These are phyloP conservation scores for Elsinoe fawcettii DNA, from an alignment of 2,329 filamentous ascomycete species.

Conservation along the genomic window DNA sequence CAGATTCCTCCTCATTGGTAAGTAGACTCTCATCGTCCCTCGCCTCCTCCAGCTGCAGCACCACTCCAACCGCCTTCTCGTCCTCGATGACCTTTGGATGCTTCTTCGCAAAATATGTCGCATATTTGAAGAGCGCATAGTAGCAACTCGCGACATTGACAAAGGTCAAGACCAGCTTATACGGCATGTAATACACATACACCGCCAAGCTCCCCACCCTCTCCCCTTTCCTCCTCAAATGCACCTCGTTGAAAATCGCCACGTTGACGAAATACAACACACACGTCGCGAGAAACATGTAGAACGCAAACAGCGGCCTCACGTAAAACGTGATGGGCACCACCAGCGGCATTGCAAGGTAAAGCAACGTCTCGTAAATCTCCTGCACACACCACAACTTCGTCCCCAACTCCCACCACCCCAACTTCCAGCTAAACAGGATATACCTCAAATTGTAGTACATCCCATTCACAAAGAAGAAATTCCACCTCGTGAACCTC, in stretches of 20 bases:
- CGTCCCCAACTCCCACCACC: conserved; percentile 43
- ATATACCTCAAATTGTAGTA: conserved; percentile 44
- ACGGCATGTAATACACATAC: conserved; percentile 38
- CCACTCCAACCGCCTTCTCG: conserved; percentile 31
- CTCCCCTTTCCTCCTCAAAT: conserved; percentile 40
- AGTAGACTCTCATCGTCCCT: background rate
- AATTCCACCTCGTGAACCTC: conserved; percentile 46
- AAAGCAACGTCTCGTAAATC: conserved; percentile 42
- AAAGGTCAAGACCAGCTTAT: conserved; percentile 39
- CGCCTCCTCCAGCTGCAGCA: conserved; percentile 18
- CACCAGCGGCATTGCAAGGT: conserved; percentile 40
- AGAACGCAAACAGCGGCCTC: conserved; percentile 35
- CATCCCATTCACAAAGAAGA: conserved; percentile 45
- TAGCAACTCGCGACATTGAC: conserved; percentile 36
- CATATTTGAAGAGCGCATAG: conserved; percentile 33
- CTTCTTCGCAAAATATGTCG: conserved; percentile 39
- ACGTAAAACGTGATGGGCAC: conserved; percentile 40
- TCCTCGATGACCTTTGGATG: conserved; percentile 45
- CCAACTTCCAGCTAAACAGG: conserved; percentile 41
- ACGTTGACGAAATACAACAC: conserved; percentile 39
- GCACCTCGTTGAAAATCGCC: conserved; percentile 43
- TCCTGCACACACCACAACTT: conserved; percentile 46
- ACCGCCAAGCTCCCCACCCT: conserved; percentile 33
- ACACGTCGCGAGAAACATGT: conserved; percentile 32
- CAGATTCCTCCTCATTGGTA: background rate